A percentile compares a stretch with the other conserved stretches of the same genome.
Conservation (phyloP, 257 asterid species). For the Nemophila menziesii region DNA sequence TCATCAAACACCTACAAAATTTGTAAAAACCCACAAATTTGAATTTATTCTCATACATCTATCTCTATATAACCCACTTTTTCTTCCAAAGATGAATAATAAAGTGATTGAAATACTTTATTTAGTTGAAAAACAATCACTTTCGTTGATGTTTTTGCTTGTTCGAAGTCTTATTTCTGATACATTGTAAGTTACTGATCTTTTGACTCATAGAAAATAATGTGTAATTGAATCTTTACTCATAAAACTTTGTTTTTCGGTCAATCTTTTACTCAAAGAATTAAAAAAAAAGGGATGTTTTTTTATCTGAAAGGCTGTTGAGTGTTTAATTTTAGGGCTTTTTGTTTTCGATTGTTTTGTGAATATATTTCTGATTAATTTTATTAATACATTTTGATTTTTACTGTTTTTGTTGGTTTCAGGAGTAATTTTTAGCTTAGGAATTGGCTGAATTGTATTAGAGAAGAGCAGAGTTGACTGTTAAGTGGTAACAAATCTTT, state of each 20-base stretch:
- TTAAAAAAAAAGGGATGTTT: background rate
- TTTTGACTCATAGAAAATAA: background rate
- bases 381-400: slow-evolving; percentile 1
- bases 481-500: slow-evolving; percentile 6
- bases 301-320: background rate
- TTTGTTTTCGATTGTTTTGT: too few species aligned
- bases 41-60: background rate
- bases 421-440: slow-evolving; percentile 5
- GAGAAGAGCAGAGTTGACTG: slow-evolving; percentile 1
- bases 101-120: slow-evolving; percentile 1
- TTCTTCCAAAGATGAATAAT: slow-evolving; percentile 10
- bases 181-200: background rate
- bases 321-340: background rate
- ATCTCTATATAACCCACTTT: slow-evolving; percentile 3
- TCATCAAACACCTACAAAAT: background rate
- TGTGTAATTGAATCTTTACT: background rate
- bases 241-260: background rate
- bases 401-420: slow-evolving; percentile 4
- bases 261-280: background rate
- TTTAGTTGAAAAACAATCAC: slow-evolving; percentile 6
- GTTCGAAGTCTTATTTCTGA: background rate
- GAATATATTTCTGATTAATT: background rate
- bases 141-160: slow-evolving; percentile 9
- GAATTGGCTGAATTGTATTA: slow-evolving; percentile 1
- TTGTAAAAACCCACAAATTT: background rate